Base-by-base conservation (phyloP, 176 grass and related monocot species). In the Phoenix dactylifera region DNA sequence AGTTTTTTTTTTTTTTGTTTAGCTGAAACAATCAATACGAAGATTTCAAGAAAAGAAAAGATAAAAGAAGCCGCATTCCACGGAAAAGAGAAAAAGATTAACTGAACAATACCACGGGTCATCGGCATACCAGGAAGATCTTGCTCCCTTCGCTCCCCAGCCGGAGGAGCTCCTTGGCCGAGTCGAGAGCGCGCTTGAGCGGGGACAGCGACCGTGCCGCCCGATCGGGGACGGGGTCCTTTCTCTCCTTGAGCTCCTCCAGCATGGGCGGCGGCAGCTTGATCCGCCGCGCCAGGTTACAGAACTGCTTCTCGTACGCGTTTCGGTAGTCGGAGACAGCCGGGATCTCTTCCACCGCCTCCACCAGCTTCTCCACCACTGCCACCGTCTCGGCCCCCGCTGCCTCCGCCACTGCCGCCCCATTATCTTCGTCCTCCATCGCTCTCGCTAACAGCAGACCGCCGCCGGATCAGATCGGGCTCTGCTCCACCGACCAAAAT, bases 221-320 rank as follows among this genome's bases (percentile, higher is more conserved):
- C 12, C 18, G 53, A 28, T 17, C n/a, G 3, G 26, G 18, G 9
- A 68, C 44, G 18, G 65, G 26, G 3, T 39, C 26, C 52, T 56
- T 56, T 28, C 52, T 68, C 28, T 68, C 65, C 65, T 56, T 55
- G 26, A 68, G 65, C 53, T 68, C 65, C 52, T 68, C 52, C 18
- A 68, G 52, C 65, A 68, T 68, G 52, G 65, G 65, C 26, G 65
- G 52, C 24, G 57, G n/a, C 65, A 68, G 52, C 28, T 68, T 68
- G 65, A 68, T 68, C 65, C 65, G 65, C 52, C 52, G 28, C 51
- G 65, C 54, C n/a, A 56, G 26, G 29, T 57, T 68, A 52, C 52
- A 68, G 22, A 57, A 68, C 32, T 68, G 65, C 65, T 56, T 68
- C 65, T 68, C 57, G 26, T 68, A 48, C 12, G 52, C 52, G 52